Percentiles rank a stretch among this genome's conserved stretches.
Conservation (phyloP, 2,329 filamentous ascomycete genomes). For the Trichoderma harzianum region DNA sequence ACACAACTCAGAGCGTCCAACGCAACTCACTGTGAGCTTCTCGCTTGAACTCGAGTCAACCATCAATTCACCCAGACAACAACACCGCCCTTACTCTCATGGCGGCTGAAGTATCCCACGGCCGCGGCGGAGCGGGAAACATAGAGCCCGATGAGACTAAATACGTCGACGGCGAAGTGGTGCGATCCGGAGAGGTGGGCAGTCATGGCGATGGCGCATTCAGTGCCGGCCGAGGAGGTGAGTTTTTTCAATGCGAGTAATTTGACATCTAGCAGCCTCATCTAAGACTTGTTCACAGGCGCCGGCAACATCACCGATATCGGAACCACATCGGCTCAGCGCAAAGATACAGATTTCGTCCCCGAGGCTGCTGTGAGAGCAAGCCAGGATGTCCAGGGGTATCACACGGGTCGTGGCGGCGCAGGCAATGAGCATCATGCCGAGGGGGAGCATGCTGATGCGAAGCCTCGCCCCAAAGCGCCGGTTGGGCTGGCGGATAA, state of each 20-base stretch:
- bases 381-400: constrained; percentile 46
- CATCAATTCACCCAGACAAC: background rate
- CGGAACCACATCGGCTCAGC: constrained; percentile 35
- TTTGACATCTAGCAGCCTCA: background rate
- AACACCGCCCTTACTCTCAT: constrained; percentile 21
- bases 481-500: constrained; percentile 52
- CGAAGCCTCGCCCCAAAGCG: constrained; percentile 23
- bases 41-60: background rate
- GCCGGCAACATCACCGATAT: constrained; percentile 57
- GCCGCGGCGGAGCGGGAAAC: constrained; percentile 60
- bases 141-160: constrained; percentile 55
- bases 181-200: constrained; percentile 51
- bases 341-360: constrained; percentile 51
- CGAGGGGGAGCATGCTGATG: constrained; percentile 30
- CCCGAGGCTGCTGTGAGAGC: constrained; percentile 51
- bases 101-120: constrained; percentile 54
- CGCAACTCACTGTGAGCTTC: background rate
- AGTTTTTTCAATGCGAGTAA: constrained; percentile 20
- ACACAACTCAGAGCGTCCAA: background rate
- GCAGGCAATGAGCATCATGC: constrained; percentile 52
- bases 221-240: constrained; percentile 59
- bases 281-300: constrained; percentile 35
- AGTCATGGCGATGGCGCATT: constrained; percentile 57
- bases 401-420: constrained; percentile 59
- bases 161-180: constrained; percentile 62